Evolutionary conservation across 331 rosid species (phyloP), one percentile per base, ranked within the genome.

Genomic region (Malus hybrid): DNA sequence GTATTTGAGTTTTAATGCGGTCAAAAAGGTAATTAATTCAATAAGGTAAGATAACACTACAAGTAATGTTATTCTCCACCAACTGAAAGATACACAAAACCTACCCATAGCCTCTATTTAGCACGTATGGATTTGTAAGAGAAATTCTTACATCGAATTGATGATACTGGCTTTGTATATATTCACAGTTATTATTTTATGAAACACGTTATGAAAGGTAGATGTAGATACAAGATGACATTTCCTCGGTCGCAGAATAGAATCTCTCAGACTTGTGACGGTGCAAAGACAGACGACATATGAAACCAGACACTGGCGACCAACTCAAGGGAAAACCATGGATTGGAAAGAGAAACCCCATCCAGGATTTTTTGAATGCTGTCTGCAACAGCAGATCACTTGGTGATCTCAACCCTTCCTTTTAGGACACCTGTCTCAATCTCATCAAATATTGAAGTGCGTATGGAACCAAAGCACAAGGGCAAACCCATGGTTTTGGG

Each of bases 401-500:
- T 46, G n/a, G 9, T 42, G 66, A n/a, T 82, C 82, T 13, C 18
- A 55, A 29, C 57, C 76, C 46, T 42, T 75, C 20, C 28, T 18
- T 61, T n/a, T 20, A 6, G 29, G 56, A 53, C 74, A 82, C 82
- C 82, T 82, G 90, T 75, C 69, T 7, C 75, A 63, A 78, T 86
- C 82, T 60, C 34, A 61, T 26, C 4, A 67, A 63, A 44, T 36
- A 5, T 58, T 60, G 50, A 26, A 24, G 56, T 15, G 1, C 16
- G 5, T 14, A 62, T 15, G 62, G 36, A 81, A 71, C 82, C 83
- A 76, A 77, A 20, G 72, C 52, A 16, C 56, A 26, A 71, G 22
- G 64, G 48, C 18, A 66, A 33, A 66, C 96, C 90, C 92, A 84
- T 81, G 82, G 92, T 88, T 88, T 85, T 15, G 61, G 73, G n/a